Conservation (phyloP, 2,329 filamentous ascomycete species). For the Apiospora phragmitis region DNA sequence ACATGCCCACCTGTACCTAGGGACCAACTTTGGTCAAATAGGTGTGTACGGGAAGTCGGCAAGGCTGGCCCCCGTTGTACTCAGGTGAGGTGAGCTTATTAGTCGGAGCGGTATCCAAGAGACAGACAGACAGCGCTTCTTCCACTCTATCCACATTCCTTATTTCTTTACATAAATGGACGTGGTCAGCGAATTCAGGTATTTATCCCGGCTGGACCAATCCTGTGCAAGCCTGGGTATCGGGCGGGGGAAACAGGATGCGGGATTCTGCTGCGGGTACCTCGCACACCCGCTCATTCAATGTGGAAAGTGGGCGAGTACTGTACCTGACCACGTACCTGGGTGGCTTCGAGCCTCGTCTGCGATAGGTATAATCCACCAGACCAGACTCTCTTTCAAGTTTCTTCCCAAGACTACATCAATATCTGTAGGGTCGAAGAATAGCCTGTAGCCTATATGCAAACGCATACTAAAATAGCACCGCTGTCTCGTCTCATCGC, state of each 20-base stretch:
- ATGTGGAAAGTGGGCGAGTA: not conserved
- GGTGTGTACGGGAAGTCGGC: not conserved
- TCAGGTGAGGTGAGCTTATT: not conserved
- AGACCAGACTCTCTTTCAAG: not conserved
- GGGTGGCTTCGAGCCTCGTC: not conserved
- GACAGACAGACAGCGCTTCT: not conserved
- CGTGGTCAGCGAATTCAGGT: not conserved
- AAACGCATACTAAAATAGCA: not conserved
- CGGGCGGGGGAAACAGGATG: not conserved
- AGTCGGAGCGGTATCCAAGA: not conserved
- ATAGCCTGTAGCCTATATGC: not conserved
- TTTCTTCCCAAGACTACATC: not conserved
- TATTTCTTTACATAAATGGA: constrained; percentile 4
- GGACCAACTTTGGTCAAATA: not conserved
- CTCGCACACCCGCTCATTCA: not conserved
- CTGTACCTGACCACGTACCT: not conserved
- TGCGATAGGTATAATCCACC: not conserved
- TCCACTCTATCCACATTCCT: not conserved
- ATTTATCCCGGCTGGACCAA: not conserved
- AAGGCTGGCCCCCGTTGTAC: not conserved
- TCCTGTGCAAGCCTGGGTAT: not conserved
- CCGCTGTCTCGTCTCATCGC: not conserved
- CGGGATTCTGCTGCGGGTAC: not conserved
- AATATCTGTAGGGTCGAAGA: not conserved
- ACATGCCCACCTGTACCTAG: not conserved